Conservation (phyloP, 2,329 filamentous ascomycete genomes). For the Onygenales sp. region DNA sequence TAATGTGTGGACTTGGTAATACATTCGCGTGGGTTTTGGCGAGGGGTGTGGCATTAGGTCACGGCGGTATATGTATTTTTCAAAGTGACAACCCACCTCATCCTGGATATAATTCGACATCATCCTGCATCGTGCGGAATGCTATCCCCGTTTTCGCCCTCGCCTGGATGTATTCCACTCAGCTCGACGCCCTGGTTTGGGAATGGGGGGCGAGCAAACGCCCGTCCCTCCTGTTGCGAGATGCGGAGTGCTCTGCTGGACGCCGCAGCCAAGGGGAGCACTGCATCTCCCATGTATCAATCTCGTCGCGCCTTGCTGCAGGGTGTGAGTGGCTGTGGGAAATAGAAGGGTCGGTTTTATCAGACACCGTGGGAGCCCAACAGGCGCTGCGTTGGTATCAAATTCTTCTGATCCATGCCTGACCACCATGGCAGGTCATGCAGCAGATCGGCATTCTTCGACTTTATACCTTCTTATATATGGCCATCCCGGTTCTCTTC, state of each 20-base stretch:
- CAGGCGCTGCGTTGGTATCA: background rate
- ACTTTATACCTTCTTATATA: background rate
- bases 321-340: background rate
- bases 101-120: too few relatives aligned
- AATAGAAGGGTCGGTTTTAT: background rate
- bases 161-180: background rate
- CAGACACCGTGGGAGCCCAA: background rate
- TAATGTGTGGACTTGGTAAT: too few relatives aligned
- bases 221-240: background rate
- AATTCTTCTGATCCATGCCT: background rate
- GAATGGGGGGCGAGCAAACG: conserved; percentile 1
- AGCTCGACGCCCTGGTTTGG: background rate
- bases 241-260: background rate
- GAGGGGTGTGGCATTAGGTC: too few relatives aligned
- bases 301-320: background rate
- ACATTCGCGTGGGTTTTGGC: too few relatives aligned
- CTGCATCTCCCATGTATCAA: background rate
- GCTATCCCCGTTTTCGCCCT: too few relatives aligned
- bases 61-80: too few relatives aligned
- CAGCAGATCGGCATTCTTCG: background rate
- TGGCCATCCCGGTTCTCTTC: background rate
- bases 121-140: too few relatives aligned
- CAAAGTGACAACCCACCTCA: too few relatives aligned
- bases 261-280: background rate
- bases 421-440: background rate